These are phyloP conservation scores for Trichoderma guizhouense DNA, from an alignment of 2,329 filamentous ascomycete species.

Conservation along the genomic window DNA sequence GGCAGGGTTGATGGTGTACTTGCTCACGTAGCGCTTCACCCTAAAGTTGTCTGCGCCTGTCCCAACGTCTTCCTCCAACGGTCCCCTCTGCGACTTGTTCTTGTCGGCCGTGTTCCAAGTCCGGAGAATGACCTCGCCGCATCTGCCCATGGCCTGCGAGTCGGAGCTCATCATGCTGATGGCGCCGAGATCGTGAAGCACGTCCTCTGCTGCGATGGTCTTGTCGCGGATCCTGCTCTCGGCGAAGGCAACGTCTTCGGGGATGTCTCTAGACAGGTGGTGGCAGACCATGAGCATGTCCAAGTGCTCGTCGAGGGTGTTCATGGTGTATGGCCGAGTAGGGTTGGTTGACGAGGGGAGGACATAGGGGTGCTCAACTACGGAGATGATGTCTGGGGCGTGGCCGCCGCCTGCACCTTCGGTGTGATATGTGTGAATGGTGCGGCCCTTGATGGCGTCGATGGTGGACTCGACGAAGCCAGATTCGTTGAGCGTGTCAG, in stretches of 20 bases:
- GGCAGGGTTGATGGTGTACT: conserved; percentile 94
- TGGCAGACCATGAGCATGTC: conserved; percentile 99
- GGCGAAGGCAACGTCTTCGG: conserved; percentile 92
- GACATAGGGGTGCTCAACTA: conserved; percentile 85
- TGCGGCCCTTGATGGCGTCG: conserved; percentile 76
- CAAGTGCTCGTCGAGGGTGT: conserved; percentile 92
- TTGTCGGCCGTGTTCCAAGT: conserved; percentile 98
- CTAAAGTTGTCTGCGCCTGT: conserved; percentile 84
- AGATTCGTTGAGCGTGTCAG: conserved; percentile 92
- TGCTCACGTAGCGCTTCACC: conserved; percentile 88
- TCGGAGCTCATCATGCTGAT: conserved; percentile 98
- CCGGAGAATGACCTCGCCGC: conserved; percentile 85
- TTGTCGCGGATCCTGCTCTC: conserved; percentile 92
- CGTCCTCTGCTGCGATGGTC: conserved; percentile 94
- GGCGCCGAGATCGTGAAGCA: conserved; percentile 88
- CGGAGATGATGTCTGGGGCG: conserved; percentile 91
- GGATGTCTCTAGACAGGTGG: conserved; percentile 86
- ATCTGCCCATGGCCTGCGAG: conserved; percentile 94
- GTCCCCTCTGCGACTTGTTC: conserved; percentile 83
- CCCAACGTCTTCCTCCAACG: conserved; percentile 71
- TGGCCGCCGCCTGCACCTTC: conserved; percentile 94
- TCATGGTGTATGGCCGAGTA: conserved; percentile 82
- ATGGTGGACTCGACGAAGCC: conserved; percentile 95
- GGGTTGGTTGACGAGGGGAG: conserved; percentile 90
- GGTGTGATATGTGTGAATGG: conserved; percentile 95